Conservation (phyloP, 768 basidiomycete species). For the Leucocoprinus sp. region DNA sequence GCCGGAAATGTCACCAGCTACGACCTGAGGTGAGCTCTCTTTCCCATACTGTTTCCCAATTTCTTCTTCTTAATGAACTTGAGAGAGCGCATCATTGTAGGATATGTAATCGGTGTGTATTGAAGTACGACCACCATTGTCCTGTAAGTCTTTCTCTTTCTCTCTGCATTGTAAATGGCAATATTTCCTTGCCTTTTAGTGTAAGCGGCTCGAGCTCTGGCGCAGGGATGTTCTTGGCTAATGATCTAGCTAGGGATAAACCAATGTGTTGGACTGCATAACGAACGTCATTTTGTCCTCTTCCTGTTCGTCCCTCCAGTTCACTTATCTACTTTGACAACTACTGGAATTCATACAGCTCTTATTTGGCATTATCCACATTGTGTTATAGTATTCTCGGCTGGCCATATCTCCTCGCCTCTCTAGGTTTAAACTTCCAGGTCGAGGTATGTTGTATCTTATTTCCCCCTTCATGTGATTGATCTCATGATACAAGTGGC, state of each 20-base stretch:
- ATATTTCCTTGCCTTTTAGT: constrained; percentile 14
- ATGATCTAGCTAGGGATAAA: constrained; percentile 66
- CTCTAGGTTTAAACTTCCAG: constrained; percentile 43
- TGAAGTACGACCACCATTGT: constrained; percentile 91
- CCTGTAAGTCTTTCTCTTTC: constrained; percentile 49
- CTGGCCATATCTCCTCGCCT: constrained; percentile 47
- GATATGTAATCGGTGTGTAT: constrained; percentile 82
- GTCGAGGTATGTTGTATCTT: constrained; percentile 24
- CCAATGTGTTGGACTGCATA: constrained; percentile 93
- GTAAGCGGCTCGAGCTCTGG: too few relatives aligned
- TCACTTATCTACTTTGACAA: neutral
- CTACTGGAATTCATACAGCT: constrained; percentile 33
- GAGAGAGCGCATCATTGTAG: constrained; percentile 89
- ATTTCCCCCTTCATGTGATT: neutral
- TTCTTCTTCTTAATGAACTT: neutral
- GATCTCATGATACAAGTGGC: constrained; percentile 15
- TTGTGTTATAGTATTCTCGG: constrained; percentile 57
- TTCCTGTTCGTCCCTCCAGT: constrained; percentile 62
- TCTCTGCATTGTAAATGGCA: constrained; percentile 4
- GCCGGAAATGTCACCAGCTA: constrained; percentile 56
- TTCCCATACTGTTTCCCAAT: too few relatives aligned
- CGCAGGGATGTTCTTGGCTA: too few relatives aligned
- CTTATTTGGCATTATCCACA: constrained; percentile 70
- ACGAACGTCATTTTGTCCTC: constrained; percentile 91
- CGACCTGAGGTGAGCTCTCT: constrained; percentile 67